A percentile compares a stretch with the other conserved stretches of the same genome.
phyloP scores from a whole-genome alignment of 108 stramenopile genomes.

The Nitzschia sp. region DNA sequence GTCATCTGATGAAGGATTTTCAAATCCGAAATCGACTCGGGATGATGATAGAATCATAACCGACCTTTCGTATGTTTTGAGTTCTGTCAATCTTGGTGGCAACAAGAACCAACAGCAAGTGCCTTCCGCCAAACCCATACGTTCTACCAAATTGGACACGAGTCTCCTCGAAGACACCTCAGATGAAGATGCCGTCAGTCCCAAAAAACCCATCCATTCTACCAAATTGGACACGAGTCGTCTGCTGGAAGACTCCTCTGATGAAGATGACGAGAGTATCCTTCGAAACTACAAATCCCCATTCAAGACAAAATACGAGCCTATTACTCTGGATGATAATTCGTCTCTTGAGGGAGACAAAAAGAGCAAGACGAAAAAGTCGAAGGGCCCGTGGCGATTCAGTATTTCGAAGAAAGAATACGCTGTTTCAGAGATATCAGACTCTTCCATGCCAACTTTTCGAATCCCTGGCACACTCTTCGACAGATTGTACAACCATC shows the following conservation, averaged over 20 bases:
- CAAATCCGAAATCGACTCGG: too few species aligned
- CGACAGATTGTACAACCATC: conserved; percentile 73
- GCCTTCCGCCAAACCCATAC: too few species aligned
- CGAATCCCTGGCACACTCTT: conserved; percentile 52
- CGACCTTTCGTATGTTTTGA: too few species aligned
- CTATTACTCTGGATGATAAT: background rate
- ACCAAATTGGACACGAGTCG: background rate
- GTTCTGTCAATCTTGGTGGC: too few species aligned
- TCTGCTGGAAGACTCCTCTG: background rate
- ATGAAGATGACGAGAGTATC: conserved; percentile 11
- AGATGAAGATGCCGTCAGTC: too few species aligned
- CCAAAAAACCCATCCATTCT: too few species aligned
- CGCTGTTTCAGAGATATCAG: conserved; percentile 8
- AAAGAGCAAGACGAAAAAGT: background rate
- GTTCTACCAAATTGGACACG: too few species aligned
- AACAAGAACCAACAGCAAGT: too few species aligned
- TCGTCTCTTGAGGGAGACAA: background rate
- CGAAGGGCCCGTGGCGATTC: conserved; percentile 15
- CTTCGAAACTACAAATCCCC: background rate
- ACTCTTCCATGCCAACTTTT: conserved; percentile 53
- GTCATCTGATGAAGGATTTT: too few species aligned
- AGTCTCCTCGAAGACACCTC: too few species aligned
- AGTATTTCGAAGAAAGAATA: conserved; percentile 16
- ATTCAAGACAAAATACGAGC: background rate
- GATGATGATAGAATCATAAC: too few species aligned